Conservation (phyloP, 1,284 basidiomycete species). For the Rhodotorula sp. region DNA sequence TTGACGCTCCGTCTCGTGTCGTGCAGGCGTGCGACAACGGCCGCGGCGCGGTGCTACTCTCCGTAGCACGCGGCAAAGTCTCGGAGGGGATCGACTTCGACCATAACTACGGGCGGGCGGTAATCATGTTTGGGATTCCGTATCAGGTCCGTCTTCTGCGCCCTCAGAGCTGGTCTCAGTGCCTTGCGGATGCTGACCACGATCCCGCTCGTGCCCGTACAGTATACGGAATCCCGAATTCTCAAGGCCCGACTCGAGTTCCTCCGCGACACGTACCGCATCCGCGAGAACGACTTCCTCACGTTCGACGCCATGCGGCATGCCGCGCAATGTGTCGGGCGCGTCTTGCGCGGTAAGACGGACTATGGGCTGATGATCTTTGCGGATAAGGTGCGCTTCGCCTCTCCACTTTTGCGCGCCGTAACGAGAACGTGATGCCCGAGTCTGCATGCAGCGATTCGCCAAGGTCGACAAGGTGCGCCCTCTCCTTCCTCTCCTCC, state of each 20-base stretch:
- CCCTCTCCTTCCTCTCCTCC: not conserved
- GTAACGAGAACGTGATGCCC: accelerated
- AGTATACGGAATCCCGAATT: constrained; percentile 98
- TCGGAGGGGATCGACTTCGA: constrained; percentile 99
- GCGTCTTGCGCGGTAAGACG: constrained; percentile 95
- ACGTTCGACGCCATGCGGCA: constrained; percentile 99
- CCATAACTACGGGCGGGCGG: constrained; percentile 97
- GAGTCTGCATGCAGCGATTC: constrained; percentile 68
- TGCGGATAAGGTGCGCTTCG: constrained; percentile 80
- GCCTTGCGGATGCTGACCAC: not conserved
- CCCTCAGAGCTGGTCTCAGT: too few relatives aligned
- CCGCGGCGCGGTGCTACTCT: constrained; percentile 91
- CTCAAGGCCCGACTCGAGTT: constrained; percentile 97
- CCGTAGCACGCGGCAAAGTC: constrained; percentile 97
- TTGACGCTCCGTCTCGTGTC: not conserved
- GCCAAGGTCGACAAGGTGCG: constrained; percentile 82
- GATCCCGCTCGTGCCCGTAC: too few relatives aligned
- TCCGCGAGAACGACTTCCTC: constrained; percentile 96
- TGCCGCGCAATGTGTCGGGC: constrained; percentile 97
- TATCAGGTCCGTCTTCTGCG: constrained; percentile 56
- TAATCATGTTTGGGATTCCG: constrained; percentile 90
- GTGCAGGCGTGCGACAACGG: constrained; percentile 95
- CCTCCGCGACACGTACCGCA: constrained; percentile 95
- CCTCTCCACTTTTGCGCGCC: not conserved
- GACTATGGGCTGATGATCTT: constrained; percentile 99